phyloP scores from a whole-genome alignment of 2,329 filamentous ascomycete species.

The Plenodomus biglobosus region DNA sequence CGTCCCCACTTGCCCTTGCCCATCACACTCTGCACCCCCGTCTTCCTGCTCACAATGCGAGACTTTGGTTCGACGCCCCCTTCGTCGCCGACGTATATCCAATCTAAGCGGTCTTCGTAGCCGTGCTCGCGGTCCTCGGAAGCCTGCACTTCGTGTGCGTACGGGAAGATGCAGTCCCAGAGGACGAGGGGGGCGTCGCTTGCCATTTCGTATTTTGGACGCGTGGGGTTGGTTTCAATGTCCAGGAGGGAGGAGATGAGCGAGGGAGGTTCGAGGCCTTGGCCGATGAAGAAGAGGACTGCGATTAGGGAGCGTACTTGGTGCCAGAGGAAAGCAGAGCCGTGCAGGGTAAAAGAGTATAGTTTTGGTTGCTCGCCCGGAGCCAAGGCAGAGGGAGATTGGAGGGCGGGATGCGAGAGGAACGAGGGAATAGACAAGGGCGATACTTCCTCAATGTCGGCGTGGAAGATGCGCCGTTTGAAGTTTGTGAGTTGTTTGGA shows the following conservation, averaged over 20 bases:
- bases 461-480: slow-evolving; percentile 73
- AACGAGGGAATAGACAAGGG: slow-evolving; percentile 32
- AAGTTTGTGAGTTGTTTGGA: slow-evolving; percentile 89
- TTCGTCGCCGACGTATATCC: slow-evolving; percentile 77
- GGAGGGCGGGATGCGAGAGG: slow-evolving; percentile 31
- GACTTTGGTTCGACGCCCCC: slow-evolving; percentile 51
- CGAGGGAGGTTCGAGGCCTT: slow-evolving; percentile 76
- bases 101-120: slow-evolving; percentile 65
- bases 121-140: slow-evolving; percentile 44
- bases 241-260: slow-evolving; percentile 77
- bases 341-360: slow-evolving; percentile 85
- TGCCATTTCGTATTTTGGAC: slow-evolving; percentile 88
- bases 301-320: slow-evolving; percentile 95
- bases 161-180: slow-evolving; percentile 92
- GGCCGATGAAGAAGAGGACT: slow-evolving; percentile 87
- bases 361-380: slow-evolving; percentile 57
- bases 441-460: slow-evolving; percentile 64
- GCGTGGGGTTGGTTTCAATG: slow-evolving; percentile 67
- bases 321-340: slow-evolving; percentile 95
- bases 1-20: slow-evolving; percentile 40
- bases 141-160: slow-evolving; percentile 42
- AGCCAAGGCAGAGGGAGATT: slow-evolving; percentile 7
- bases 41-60: slow-evolving; percentile 10
- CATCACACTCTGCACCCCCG: slow-evolving; percentile 13
- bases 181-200: slow-evolving; percentile 86